Evolutionary conservation across 106 monocot genomes (phyloP).

Genomic region (Dioscorea zingiberensis): DNA sequence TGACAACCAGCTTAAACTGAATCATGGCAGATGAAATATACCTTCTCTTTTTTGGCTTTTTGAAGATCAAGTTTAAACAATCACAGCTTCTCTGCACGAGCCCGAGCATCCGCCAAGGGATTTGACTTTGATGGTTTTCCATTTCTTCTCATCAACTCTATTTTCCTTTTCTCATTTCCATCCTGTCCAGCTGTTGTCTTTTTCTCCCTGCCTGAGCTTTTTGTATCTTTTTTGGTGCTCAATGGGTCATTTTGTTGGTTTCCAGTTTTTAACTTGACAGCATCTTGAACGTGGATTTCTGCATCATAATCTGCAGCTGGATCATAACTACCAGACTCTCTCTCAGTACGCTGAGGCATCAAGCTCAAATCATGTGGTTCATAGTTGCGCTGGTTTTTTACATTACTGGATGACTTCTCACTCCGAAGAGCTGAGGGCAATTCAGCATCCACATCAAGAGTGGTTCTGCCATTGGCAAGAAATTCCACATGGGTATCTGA

Average conservation of each 20-base stretch:
- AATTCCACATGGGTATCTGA: conserved; percentile 28
- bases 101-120: conserved; percentile 73
- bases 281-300: conserved; percentile 27
- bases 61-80: conserved; percentile 90
- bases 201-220: conserved; percentile 50
- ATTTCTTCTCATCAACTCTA: conserved; percentile 35
- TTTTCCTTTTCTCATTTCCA: conserved; percentile 43
- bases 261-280: conserved; percentile 20
- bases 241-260: conserved; percentile 21
- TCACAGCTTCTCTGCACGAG: conserved; percentile 85
- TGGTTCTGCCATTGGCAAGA: conserved; percentile 22
- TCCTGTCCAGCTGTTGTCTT: conserved; percentile 31
- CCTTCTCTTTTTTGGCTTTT: conserved; percentile 84
- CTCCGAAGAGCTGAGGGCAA: conserved; percentile 23
- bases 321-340: conserved; percentile 53
- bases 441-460: conserved; percentile 65
- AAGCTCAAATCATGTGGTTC: conserved; percentile 80
- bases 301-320: conserved; percentile 59
- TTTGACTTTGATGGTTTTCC: conserved; percentile 32
- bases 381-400: conserved; percentile 30
- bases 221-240: conserved; percentile 16
- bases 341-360: conserved; percentile 61
- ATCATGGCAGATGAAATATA: conserved; percentile 9
- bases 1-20: background rate
- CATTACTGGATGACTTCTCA: conserved; percentile 18